phyloP scores from a whole-genome alignment of 2,329 filamentous ascomycete species.

The Gaeumannomyces tritici region DNA sequence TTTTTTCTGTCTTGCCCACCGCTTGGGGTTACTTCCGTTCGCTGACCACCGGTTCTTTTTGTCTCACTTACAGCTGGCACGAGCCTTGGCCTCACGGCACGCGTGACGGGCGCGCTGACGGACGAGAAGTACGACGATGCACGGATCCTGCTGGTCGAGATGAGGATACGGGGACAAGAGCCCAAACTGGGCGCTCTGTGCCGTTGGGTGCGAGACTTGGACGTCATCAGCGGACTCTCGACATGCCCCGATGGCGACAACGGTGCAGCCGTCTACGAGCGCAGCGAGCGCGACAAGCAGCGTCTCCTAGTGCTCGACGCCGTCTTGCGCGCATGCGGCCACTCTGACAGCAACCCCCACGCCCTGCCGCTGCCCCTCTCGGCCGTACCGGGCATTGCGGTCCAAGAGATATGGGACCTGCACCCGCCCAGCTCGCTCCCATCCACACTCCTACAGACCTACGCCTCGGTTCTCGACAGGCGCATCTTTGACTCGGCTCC shows the following conservation, averaged over 20 bases:
- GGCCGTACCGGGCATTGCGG: conserved; percentile 33
- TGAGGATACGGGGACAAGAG: conserved; percentile 55
- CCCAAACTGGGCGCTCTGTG: conserved; percentile 61
- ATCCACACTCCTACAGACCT: conserved; percentile 30
- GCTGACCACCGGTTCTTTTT: conserved; percentile 1
- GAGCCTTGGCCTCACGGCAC: conserved; percentile 54
- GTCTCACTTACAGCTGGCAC: conserved; percentile 19
- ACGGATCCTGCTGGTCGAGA: conserved; percentile 56
- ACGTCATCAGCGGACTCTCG: conserved; percentile 57
- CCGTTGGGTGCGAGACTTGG: conserved; percentile 63
- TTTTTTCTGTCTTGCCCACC: not conserved
- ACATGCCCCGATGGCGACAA: conserved; percentile 37
- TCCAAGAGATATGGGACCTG: conserved; percentile 50
- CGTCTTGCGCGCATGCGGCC: conserved; percentile 53
- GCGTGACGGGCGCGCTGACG: conserved; percentile 54
- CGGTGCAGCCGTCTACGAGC: conserved; percentile 15
- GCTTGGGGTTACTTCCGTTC: not conserved
- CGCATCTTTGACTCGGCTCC: conserved; percentile 37
- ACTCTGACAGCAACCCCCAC: conserved; percentile 39
- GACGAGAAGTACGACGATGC: conserved; percentile 60
- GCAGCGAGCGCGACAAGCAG: conserved; percentile 39
- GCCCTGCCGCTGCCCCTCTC: conserved; percentile 21
- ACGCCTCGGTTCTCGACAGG: conserved; percentile 49
- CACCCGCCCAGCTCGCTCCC: conserved; percentile 26
- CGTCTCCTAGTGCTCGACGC: conserved; percentile 53